Percentiles rank a stretch among this genome's conserved stretches.
Evolutionary conservation across 805 yeast genomes (phyloP).

Genomic region (Hermanozyma aechmeae): DNA sequence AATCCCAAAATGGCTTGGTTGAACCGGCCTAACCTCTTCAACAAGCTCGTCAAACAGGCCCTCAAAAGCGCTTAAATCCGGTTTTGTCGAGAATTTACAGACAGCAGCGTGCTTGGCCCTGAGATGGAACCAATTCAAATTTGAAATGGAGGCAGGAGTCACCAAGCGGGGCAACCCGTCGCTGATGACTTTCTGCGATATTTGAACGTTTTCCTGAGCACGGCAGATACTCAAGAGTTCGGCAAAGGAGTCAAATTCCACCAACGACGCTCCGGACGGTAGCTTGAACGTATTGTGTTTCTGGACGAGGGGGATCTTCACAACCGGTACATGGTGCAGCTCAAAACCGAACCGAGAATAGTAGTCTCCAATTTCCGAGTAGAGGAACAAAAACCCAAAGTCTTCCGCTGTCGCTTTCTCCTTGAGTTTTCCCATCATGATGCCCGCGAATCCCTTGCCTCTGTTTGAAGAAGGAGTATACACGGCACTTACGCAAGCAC

Average conservation of each 20-base stretch:
- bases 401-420: conserved; percentile 12
- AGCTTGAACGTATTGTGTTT: too few relatives aligned
- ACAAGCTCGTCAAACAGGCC: conserved; percentile 7
- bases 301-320: conserved; percentile 15
- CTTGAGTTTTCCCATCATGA: conserved; percentile 30
- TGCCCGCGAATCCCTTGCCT: conserved; percentile 27
- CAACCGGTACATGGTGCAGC: conserved; percentile 25
- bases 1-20: conserved; percentile 26
- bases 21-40: conserved; percentile 12
- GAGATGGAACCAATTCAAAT: conserved; percentile 34
- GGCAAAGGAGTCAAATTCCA: conserved; percentile 23
- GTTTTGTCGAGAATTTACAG: conserved; percentile 4
- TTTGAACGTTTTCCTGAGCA: conserved; percentile 10
- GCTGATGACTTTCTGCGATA: conserved; percentile 9
- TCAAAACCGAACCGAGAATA: conserved; percentile 28
- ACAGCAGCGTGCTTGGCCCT: conserved; percentile 25
- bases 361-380: conserved; percentile 37
- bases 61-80: conserved; percentile 1
- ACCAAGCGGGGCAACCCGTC: conserved; percentile 25
- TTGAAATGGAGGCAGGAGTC: conserved; percentile 16
- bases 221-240: conserved; percentile 13
- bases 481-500: too few relatives aligned
- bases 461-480: too few relatives aligned
- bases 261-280: conserved; percentile 6
- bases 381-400: conserved; percentile 25